A percentile compares a stretch with the other conserved stretches of the same genome.
Conservation (phyloP, 176 grass and related monocot genomes). For the Typha latifolia region DNA sequence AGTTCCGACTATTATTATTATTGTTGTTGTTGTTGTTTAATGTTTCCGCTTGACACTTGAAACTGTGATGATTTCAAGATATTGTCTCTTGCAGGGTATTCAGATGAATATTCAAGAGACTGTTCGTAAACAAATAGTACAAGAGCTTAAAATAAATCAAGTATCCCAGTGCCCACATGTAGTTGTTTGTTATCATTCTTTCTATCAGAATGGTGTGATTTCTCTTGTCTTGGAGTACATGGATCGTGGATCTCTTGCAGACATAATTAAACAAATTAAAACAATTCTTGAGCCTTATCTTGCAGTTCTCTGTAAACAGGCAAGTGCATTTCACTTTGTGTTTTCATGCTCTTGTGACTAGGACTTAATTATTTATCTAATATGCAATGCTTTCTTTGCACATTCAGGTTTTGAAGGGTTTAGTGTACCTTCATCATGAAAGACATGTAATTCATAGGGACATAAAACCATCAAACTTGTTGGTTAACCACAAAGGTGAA, state of each 20-base stretch:
- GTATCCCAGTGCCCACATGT: constrained; percentile 63
- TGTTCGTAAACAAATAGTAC: constrained; percentile 89
- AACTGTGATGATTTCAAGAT: background rate
- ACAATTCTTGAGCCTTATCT: constrained; percentile 96
- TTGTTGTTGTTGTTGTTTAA: no score
- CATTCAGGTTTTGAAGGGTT: constrained; percentile 84
- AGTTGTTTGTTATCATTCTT: constrained; percentile 86
- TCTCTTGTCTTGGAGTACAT: constrained; percentile 97
- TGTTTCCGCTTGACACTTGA: background rate
- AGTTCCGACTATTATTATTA: no score
- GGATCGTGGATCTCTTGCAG: constrained; percentile 86
- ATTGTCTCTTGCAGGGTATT: constrained; percentile 53
- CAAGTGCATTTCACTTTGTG: constrained; percentile 6
- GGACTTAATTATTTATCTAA: background rate
- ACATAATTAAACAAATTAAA: constrained; percentile 93
- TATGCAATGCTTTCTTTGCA: constrained; percentile 5
- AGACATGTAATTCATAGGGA: constrained; percentile 97
- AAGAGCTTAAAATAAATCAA: constrained; percentile 99
- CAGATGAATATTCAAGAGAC: constrained; percentile 98
- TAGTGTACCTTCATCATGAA: constrained; percentile 87
- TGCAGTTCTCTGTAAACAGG: constrained; percentile 92
- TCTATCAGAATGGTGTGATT: constrained; percentile 98
- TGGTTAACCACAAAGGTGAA: constrained; percentile 90
- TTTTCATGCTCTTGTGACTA: background rate
- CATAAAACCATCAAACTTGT: constrained; percentile 90